Conservation (phyloP, 139 green algal species). For the Chlamydomonas sp. region DNA sequence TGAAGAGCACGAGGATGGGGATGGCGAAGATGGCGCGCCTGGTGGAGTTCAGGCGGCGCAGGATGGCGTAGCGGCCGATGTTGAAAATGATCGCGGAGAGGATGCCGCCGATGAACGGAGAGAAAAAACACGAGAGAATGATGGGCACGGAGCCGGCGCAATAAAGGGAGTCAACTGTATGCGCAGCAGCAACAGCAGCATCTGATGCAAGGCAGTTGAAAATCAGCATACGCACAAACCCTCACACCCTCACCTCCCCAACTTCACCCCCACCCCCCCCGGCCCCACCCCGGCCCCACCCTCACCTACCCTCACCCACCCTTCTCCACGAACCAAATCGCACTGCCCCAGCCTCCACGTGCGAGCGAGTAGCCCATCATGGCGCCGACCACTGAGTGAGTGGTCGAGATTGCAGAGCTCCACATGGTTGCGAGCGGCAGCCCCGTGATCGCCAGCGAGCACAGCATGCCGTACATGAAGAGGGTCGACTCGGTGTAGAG, state of each 20-base stretch:
- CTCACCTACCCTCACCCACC: slow-evolving; percentile 14
- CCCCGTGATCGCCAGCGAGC: slow-evolving; percentile 19
- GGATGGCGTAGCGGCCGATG: slow-evolving; percentile 17
- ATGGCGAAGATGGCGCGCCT: slow-evolving; percentile 25
- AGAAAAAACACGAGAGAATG: slow-evolving; percentile 35
- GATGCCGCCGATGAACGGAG: slow-evolving; percentile 23
- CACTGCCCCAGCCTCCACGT: slow-evolving; percentile 14
- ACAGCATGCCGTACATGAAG: slow-evolving; percentile 23
- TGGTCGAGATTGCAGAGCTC: slow-evolving; percentile 47
- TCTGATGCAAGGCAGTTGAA: no score
- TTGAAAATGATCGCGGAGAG: slow-evolving; percentile 18
- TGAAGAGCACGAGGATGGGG: slow-evolving; percentile 32
- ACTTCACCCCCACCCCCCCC: no score
- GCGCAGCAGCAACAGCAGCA: no score
- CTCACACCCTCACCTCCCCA: no score
- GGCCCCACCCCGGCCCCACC: no score
- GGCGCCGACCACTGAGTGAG: slow-evolving; percentile 44
- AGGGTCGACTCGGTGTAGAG: no score
- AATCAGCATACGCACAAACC: no score
- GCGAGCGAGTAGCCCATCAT: slow-evolving; percentile 36
- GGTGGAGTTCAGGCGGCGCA: slow-evolving; percentile 28
- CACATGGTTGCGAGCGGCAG: slow-evolving; percentile 35
- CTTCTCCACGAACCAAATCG: slow-evolving; percentile 24
- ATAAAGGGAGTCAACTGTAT: no score
- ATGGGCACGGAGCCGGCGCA: no score